Evolutionary conservation across 371 early-diverging fungal genomes (phyloP).

Genomic region (Mortierella sp.): DNA sequence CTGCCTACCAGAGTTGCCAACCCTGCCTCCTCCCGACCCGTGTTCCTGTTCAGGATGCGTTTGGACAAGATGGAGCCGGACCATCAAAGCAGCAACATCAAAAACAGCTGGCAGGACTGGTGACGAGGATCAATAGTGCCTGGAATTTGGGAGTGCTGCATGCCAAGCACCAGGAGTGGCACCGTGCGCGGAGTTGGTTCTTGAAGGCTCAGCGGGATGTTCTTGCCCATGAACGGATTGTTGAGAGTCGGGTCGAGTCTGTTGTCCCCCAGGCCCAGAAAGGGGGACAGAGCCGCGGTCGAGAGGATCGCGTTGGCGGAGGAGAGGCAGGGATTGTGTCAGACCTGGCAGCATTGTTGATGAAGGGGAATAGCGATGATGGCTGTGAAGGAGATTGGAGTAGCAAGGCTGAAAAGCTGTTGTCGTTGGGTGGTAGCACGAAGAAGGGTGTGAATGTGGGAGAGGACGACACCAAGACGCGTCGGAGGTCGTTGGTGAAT

Average conservation of each 20-base stretch:
- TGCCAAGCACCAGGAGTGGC: constrained; percentile 36
- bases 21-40: not conserved
- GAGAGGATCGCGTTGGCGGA: not conserved
- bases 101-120: not conserved
- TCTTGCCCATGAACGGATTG: constrained; percentile 9
- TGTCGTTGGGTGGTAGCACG: not conserved
- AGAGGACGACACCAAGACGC: not conserved
- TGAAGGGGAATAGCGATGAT: not conserved
- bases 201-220: constrained; percentile 36
- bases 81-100: not conserved
- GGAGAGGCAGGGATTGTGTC: not conserved
- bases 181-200: constrained; percentile 30
- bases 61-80: not conserved
- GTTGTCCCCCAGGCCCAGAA: not conserved
- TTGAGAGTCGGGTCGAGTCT: too few species aligned
- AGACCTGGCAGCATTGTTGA: not conserved
- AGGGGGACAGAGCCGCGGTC: not conserved
- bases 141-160: constrained; percentile 48
- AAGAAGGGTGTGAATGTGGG: not conserved
- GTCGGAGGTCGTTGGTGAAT: constrained; percentile 32
- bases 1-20: constrained; percentile 31
- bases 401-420: not conserved
- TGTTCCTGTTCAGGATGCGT: not conserved
- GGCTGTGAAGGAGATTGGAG: not conserved
- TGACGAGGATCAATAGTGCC: constrained; percentile 45